Percentiles rank a stretch among this genome's conserved stretches.
Conservation (phyloP, 495 filamentous ascomycete genomes). For the Penicillium maclennaniae region DNA sequence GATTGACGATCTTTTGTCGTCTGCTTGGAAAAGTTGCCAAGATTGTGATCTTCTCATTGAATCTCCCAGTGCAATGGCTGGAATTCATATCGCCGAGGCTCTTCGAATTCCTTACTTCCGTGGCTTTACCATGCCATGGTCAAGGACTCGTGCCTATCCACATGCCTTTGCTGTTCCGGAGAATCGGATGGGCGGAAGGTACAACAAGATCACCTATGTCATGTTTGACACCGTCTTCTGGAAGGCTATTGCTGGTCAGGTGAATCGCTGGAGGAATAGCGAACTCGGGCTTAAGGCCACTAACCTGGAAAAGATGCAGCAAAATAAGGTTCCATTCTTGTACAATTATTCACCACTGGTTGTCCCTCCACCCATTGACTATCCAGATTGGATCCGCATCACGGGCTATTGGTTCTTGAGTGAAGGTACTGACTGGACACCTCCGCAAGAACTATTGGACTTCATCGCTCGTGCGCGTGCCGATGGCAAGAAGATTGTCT, state of each 20-base stretch:
- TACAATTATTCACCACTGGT: slow-evolving; percentile 96
- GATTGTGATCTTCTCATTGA: slow-evolving; percentile 89
- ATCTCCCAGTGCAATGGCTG: slow-evolving; percentile 94
- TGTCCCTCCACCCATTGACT: slow-evolving; percentile 88
- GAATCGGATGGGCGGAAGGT: slow-evolving; percentile 87
- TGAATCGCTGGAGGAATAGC: slow-evolving; percentile 89
- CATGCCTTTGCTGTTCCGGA: slow-evolving; percentile 96
- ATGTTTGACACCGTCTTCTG: slow-evolving; percentile 98
- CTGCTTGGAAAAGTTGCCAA: slow-evolving; percentile 84
- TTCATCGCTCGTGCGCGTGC: slow-evolving; percentile 78
- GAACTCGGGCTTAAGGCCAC: slow-evolving; percentile 75
- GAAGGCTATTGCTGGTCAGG: slow-evolving; percentile 84
- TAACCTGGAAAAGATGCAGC: slow-evolving; percentile 84
- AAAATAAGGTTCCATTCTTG: slow-evolving; percentile 92
- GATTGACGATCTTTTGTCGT: slow-evolving; percentile 82
- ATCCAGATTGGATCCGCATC: slow-evolving; percentile 94
- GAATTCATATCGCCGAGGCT: slow-evolving; percentile 98
- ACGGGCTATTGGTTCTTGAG: slow-evolving; percentile 98
- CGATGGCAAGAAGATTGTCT: slow-evolving; percentile 89
- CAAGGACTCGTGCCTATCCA: slow-evolving; percentile 89
- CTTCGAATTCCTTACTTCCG: slow-evolving; percentile 93
- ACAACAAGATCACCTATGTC: slow-evolving; percentile 93
- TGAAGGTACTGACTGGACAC: slow-evolving; percentile 70
- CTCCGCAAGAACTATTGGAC: slow-evolving; percentile 65
- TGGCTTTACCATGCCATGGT: slow-evolving; percentile 99